Percentiles rank a stretch among this genome's conserved stretches.
phyloP scores from a whole-genome alignment of 1,284 basidiomycete genomes.

The Ustilago sp. region DNA sequence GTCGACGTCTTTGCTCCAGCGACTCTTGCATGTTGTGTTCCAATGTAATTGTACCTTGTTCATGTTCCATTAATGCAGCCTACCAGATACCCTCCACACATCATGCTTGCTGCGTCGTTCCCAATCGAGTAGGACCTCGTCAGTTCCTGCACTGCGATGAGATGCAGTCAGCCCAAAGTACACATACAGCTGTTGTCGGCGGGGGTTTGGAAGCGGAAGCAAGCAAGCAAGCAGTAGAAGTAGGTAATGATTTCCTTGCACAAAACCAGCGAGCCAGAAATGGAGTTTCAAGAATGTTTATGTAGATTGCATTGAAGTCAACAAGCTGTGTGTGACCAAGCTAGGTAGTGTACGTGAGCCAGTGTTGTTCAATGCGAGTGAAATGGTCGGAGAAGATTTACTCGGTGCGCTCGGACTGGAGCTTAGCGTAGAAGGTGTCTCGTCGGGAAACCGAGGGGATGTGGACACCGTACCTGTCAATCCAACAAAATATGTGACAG shows the following conservation, averaged over 20 bases:
- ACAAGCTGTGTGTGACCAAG: background rate
- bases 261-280: background rate
- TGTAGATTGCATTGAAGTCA: constrained; percentile 13
- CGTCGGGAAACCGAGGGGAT: constrained; percentile 62
- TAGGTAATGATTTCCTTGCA: background rate
- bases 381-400: constrained; percentile 11
- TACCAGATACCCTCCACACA: background rate
- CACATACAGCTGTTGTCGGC: background rate
- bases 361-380: background rate
- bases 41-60: background rate
- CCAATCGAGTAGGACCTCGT: no score
- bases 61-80: background rate
- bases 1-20: no score
- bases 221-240: background rate
- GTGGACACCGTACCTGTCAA: constrained; percentile 65
- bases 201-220: background rate
- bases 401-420: constrained; percentile 59
- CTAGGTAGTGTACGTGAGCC: no score
- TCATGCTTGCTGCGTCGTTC: no score
- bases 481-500: background rate
- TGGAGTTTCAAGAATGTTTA: constrained; percentile 9
- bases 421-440: constrained; percentile 64
- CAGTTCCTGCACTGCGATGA: no score
- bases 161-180: no score
- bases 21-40: background rate